These are phyloP conservation scores for Smittium culicis DNA, from an alignment of 371 early-diverging fungal genomes.

Conservation along the genomic window DNA sequence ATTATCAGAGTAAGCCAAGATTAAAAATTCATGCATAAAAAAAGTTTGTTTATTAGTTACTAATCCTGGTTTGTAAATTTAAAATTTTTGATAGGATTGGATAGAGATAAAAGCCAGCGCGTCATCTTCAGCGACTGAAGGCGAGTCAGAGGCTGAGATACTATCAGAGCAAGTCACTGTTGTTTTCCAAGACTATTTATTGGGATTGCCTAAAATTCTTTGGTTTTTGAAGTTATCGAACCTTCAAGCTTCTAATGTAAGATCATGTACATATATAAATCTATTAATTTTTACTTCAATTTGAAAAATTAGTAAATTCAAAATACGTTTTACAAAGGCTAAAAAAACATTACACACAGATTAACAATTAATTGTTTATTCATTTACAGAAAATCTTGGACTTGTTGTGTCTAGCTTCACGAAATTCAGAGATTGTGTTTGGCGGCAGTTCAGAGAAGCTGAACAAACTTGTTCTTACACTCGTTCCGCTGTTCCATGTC, in stretches of 20 bases:
- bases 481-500: slow-evolving; percentile 12
- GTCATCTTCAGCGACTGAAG: slow-evolving; percentile 11
- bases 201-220: slow-evolving; percentile 25
- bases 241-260: slow-evolving; percentile 15
- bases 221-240: slow-evolving; percentile 29
- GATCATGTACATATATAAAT: background rate
- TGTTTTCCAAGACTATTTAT: slow-evolving; percentile 18
- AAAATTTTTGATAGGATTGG: slow-evolving; percentile 16
- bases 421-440: background rate
- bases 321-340: no score
- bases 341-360: no score
- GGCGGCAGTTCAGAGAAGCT: background rate
- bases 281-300: background rate
- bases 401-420: background rate
- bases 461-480: slow-evolving; percentile 3
- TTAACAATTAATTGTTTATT: slow-evolving; percentile 4
- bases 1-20: slow-evolving; percentile 19
- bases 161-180: background rate
- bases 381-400: slow-evolving; percentile 9
- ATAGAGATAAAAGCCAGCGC: background rate
- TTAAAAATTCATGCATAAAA: no score
- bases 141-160: background rate
- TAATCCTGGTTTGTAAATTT: slow-evolving; percentile 13
- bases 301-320: no score
- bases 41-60: slow-evolving; percentile 17